A percentile compares a stretch with the other conserved stretches of the same genome.
phyloP scores from a whole-genome alignment of 2,329 filamentous ascomycete genomes.

The Calonectria naviculata region DNA sequence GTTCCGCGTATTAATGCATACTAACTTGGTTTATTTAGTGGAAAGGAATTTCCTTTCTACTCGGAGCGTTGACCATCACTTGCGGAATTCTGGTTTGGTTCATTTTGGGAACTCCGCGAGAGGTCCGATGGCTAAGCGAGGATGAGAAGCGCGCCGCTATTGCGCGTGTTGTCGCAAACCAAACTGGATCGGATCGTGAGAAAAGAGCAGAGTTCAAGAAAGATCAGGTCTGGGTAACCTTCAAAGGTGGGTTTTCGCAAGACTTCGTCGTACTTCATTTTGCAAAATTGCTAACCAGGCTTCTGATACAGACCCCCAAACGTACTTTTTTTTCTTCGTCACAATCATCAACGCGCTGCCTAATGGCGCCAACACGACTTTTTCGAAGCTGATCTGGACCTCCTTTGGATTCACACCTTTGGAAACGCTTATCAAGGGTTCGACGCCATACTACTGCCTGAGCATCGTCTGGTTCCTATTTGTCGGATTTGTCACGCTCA shows the following conservation, averaged over 20 bases:
- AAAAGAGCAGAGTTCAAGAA: constrained; percentile 41
- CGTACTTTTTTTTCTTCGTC: constrained; percentile 49
- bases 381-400: constrained; percentile 44
- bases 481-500: constrained; percentile 35
- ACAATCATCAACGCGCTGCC: constrained; percentile 47
- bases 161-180: constrained; percentile 41
- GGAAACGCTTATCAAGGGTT: constrained; percentile 46
- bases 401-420: constrained; percentile 47
- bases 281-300: background rate
- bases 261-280: background rate
- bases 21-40: constrained; percentile 19
- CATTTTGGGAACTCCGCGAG: constrained; percentile 43
- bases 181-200: constrained; percentile 41
- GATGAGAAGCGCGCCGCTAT: constrained; percentile 44
- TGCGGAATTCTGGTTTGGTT: constrained; percentile 38
- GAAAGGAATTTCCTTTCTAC: constrained; percentile 44
- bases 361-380: constrained; percentile 47
- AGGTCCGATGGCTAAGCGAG: constrained; percentile 43
- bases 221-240: constrained; percentile 42
- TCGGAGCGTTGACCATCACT: constrained; percentile 41
- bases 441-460: constrained; percentile 41
- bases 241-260: constrained; percentile 36
- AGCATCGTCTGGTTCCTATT: constrained; percentile 43
- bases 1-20: too few species aligned
- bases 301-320: constrained; percentile 41